Conservation (phyloP, 2,329 filamentous ascomycete genomes). For the Ceratocystiopsis brevicomis region DNA sequence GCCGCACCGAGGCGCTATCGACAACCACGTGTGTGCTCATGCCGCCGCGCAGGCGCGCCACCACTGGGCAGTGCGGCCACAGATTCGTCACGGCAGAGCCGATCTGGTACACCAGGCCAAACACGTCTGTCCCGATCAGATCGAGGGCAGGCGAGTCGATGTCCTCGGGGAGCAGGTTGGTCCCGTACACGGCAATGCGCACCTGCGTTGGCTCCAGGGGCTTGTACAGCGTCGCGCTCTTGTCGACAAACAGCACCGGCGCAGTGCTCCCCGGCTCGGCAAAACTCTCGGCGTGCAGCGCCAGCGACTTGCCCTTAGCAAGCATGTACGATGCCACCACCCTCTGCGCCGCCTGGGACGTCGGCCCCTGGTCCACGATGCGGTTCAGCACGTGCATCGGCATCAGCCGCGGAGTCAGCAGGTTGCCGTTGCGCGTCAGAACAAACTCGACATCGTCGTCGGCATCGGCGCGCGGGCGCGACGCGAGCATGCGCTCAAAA, state of each 20-base stretch:
- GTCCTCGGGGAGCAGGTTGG: slow-evolving; percentile 20
- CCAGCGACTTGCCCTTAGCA: slow-evolving; percentile 1
- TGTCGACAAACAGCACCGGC: slow-evolving; percentile 6
- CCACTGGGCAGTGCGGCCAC: slow-evolving; percentile 21
- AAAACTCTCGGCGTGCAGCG: slow-evolving; percentile 7
- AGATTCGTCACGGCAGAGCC: slow-evolving; percentile 18
- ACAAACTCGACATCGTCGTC: slow-evolving; percentile 19
- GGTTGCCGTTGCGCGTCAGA: not conserved
- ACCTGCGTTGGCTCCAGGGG: slow-evolving; percentile 17
- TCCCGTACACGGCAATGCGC: slow-evolving; percentile 20
- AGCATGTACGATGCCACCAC: not conserved
- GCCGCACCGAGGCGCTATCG: slow-evolving; percentile 18
- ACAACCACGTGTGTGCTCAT: slow-evolving; percentile 18
- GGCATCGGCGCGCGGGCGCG: too few relatives aligned
- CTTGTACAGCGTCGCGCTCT: slow-evolving; percentile 1
- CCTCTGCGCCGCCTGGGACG: not conserved
- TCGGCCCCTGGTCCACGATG: slow-evolving; percentile 20
- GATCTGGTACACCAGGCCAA: slow-evolving; percentile 18
- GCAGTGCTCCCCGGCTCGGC: not conserved
- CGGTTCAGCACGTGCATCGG: slow-evolving; percentile 22
- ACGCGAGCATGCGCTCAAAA: too few relatives aligned
- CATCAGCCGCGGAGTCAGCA: slow-evolving; percentile 24
- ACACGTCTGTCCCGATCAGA: slow-evolving; percentile 18
- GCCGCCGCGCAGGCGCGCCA: slow-evolving; percentile 19
- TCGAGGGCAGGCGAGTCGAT: slow-evolving; percentile 6